Evolutionary conservation across 768 basidiomycete species (phyloP), one percentile per base, ranked within the genome.

Genomic region (Porphyrellus cyaneotinctus): DNA sequence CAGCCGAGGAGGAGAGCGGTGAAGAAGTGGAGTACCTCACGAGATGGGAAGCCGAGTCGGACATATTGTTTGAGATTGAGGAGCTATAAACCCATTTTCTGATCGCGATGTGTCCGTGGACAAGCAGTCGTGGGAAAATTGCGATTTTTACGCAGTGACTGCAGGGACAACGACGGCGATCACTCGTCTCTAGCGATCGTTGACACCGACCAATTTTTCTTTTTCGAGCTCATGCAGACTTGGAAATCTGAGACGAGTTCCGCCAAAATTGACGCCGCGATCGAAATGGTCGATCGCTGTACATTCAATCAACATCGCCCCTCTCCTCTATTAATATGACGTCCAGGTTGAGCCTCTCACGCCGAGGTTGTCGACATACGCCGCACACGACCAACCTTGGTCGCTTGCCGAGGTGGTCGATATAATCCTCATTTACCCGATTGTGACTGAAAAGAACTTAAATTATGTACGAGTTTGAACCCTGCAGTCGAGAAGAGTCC

Each of bases 31-130:
- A 30, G 37, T 46, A 70, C 77, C 70, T 73, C 45, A 71, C 67
- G 22, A 78, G 68, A 43, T 67, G 62, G 22, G 64, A 64, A 39
- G 74, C 66, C 59, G 73, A 69, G 62, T 76, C 76, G 18, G 73
- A 69, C 75, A 77, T 76, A 48, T 32, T 50, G 43, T 51, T 48
- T 38, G 56, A 60, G 58, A 43, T 35, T 3, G 11, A 38, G n/a
- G 49, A 49, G 24, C 41, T 56, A 68, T 62, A 62, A 33, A 42
- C 43, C 66, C 66, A 68, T 68, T 52, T 57, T 20, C 22, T 20
- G 64, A 51, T 52, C 55, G 55, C 61, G 64, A 54, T 51, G 54
- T 45, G 52, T 44, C 24, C 24, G 54, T 47, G 52, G 47, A 44
- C 48, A 37, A 47, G 42, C 30, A 37, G 43, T 2, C 65, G 65